These are phyloP conservation scores for Byssochlamys sp. DNA, from an alignment of 2,329 filamentous ascomycete genomes.

Conservation along the genomic window DNA sequence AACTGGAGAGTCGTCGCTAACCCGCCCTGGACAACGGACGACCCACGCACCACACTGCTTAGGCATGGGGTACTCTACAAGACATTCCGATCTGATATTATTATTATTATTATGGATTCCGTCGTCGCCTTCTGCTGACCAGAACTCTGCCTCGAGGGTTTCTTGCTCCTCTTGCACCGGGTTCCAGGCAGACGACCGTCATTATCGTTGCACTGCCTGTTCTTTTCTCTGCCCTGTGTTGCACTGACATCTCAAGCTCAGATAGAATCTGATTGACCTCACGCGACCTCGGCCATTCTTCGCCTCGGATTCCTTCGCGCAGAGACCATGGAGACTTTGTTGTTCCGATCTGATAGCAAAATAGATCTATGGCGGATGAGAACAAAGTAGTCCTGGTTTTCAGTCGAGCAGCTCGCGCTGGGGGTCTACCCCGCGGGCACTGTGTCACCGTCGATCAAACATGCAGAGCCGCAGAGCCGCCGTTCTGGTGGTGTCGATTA, in stretches of 20 bases:
- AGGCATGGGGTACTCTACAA: background rate
- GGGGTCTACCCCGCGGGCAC: background rate
- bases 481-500: slow-evolving; percentile 35
- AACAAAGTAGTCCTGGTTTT: background rate
- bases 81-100: background rate
- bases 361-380: background rate
- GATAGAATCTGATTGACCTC: background rate
- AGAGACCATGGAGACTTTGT: background rate
- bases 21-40: background rate
- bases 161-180: background rate
- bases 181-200: background rate
- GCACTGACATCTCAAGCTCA: background rate
- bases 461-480: slow-evolving; percentile 28
- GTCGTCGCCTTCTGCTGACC: background rate
- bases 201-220: background rate
- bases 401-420: background rate
- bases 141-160: background rate
- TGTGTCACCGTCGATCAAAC: slow-evolving; percentile 3
- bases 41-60: background rate
- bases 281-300: background rate
- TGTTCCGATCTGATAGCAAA: background rate
- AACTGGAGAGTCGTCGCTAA: background rate
- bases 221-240: background rate
- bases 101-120: background rate
- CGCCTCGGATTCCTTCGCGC: background rate